A percentile compares a stretch with the other conserved stretches of the same genome.
Evolutionary conservation across 2,329 filamentous ascomycete species (phyloP).

Genomic region (Alternaria gansuensis): DNA sequence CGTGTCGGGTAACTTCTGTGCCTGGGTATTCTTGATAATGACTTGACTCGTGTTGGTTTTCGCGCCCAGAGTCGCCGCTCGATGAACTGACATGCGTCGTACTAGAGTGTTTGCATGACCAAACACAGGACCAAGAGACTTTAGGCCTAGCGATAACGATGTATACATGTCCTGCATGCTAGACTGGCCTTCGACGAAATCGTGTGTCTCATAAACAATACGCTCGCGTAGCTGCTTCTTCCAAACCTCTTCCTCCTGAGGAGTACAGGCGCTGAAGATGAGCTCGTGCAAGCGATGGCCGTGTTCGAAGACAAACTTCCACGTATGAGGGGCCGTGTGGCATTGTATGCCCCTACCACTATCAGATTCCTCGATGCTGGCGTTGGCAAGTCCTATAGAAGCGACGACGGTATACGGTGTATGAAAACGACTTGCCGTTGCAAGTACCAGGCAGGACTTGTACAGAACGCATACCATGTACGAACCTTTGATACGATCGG

Average conservation of each 20-base stretch:
- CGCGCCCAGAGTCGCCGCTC: conserved; percentile 76
- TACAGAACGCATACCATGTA: conserved; percentile 92
- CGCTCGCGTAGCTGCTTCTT: conserved; percentile 69
- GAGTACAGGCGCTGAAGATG: conserved; percentile 84
- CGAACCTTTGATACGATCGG: conserved; percentile 72
- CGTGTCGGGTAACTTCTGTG: conserved; percentile 65
- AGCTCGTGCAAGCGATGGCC: conserved; percentile 81
- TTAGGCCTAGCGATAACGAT: conserved; percentile 74
- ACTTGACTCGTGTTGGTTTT: conserved; percentile 76
- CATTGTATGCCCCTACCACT: conserved; percentile 86
- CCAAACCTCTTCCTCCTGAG: conserved; percentile 83
- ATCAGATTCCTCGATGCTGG: conserved; percentile 74
- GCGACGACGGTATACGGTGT: conserved; percentile 77
- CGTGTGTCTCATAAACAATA: conserved; percentile 60
- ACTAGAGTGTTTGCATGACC: conserved; percentile 72
- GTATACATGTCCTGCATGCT: conserved; percentile 64
- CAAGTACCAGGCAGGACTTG: conserved; percentile 78
- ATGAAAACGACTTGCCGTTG: conserved; percentile 70
- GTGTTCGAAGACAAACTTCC: conserved; percentile 88
- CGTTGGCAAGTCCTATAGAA: conserved; percentile 72
- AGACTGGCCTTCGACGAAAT: conserved; percentile 60
- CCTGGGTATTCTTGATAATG: conserved; percentile 85
- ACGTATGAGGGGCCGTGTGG: conserved; percentile 84
- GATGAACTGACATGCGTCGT: conserved; percentile 78
- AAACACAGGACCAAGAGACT: conserved; percentile 77